These are phyloP conservation scores for Prunus kanzakura DNA, from an alignment of 306 rosid species.

Conservation along the genomic window DNA sequence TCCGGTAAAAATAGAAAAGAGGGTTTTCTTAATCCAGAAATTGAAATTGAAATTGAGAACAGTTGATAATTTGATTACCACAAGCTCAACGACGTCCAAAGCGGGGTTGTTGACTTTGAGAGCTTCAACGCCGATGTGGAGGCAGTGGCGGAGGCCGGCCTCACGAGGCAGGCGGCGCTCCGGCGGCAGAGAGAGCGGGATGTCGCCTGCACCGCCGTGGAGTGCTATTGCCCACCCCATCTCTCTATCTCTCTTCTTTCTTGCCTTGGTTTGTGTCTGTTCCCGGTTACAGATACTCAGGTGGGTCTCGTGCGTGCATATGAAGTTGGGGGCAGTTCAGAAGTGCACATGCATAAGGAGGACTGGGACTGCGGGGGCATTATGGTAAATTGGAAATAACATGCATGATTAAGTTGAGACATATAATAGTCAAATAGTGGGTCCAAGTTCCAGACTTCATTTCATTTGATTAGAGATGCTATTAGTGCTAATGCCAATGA, in stretches of 20 bases:
- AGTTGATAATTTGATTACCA: slow-evolving; percentile 24
- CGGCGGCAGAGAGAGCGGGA: slow-evolving; percentile 48
- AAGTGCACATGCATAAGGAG: too few relatives aligned
- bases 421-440: too few relatives aligned
- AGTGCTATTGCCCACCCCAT: slow-evolving; percentile 97
- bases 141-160: slow-evolving; percentile 73
- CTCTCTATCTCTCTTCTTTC: background rate
- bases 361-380: too few relatives aligned
- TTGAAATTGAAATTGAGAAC: background rate
- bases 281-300: too few relatives aligned
- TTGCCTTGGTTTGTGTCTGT: background rate
- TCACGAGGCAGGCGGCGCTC: slow-evolving; percentile 74
- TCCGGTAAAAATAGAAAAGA: background rate
- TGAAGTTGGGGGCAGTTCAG: too few relatives aligned
- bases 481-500: too few relatives aligned
- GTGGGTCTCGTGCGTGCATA: too few relatives aligned
- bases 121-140: slow-evolving; percentile 69
- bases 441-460: too few relatives aligned
- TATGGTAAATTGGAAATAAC: too few relatives aligned
- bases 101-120: slow-evolving; percentile 51
- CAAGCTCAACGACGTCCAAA: slow-evolving; percentile 63
- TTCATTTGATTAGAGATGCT: too few relatives aligned
- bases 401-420: too few relatives aligned
- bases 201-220: slow-evolving; percentile 96
- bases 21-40: background rate